Evolutionary conservation across 495 filamentous ascomycete genomes (phyloP).

Genomic region (Polyplosphaeria fusca): DNA sequence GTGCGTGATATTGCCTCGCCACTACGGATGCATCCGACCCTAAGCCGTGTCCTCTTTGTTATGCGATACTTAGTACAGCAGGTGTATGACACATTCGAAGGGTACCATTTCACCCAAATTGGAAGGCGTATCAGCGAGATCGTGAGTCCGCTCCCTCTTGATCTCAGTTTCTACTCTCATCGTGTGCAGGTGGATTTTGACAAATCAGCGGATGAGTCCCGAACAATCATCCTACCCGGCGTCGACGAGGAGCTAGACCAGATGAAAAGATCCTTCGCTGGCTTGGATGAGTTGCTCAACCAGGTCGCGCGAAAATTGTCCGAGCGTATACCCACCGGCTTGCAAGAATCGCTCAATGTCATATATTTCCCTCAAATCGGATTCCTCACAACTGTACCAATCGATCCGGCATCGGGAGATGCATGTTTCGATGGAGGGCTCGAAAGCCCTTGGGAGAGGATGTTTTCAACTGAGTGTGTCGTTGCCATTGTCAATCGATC

Average conservation of each 20-base stretch:
- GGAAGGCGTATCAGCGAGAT: slow-evolving; percentile 69
- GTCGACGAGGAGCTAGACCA: slow-evolving; percentile 74
- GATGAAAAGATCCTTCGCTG: slow-evolving; percentile 73
- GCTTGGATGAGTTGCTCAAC: slow-evolving; percentile 69
- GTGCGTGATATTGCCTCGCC: slow-evolving; percentile 43
- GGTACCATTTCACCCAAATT: slow-evolving; percentile 54
- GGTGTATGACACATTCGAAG: slow-evolving; percentile 46
- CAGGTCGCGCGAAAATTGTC: slow-evolving; percentile 39
- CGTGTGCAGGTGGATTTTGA: slow-evolving; percentile 69
- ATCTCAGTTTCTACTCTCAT: background rate
- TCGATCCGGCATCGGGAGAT: slow-evolving; percentile 58
- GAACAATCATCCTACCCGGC: slow-evolving; percentile 69
- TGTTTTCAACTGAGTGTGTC: slow-evolving; percentile 62
- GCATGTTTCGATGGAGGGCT: slow-evolving; percentile 63
- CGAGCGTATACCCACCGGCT: slow-evolving; percentile 56
- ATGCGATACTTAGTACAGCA: too few species aligned
- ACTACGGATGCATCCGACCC: too few species aligned
- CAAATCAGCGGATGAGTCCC: slow-evolving; percentile 66
- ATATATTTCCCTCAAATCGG: slow-evolving; percentile 90
- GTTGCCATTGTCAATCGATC: background rate
- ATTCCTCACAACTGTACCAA: slow-evolving; percentile 74
- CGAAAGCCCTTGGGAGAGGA: slow-evolving; percentile 66
- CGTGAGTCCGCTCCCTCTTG: slow-evolving; percentile 35
- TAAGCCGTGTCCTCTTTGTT: too few species aligned
- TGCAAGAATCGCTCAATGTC: slow-evolving; percentile 66